These are phyloP conservation scores for Multifurca ochricompacta DNA, from an alignment of 768 basidiomycete species.

Conservation along the genomic window DNA sequence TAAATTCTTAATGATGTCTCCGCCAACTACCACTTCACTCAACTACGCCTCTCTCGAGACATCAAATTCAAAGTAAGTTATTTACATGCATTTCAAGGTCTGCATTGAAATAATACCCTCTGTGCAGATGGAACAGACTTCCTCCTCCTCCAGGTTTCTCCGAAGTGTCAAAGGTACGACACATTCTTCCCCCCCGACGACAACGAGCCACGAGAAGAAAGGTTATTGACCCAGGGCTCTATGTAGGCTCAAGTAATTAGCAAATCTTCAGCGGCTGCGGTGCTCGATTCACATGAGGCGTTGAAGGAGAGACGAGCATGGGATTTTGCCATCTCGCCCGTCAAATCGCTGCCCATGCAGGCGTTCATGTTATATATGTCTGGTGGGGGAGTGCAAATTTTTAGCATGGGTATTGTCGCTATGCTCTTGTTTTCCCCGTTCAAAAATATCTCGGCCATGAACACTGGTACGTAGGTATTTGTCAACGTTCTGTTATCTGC, in stretches of 20 bases:
- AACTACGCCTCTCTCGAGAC: conserved; percentile 10
- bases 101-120: background rate
- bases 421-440: conserved; percentile 86
- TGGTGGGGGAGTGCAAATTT: conserved; percentile 90
- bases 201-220: background rate
- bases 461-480: conserved; percentile 48
- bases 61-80: conserved; percentile 6
- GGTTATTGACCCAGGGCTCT: background rate
- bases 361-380: conserved; percentile 99
- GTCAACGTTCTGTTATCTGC: background rate
- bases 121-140: conserved; percentile 4
- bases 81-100: too few species aligned
- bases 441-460: conserved; percentile 73
- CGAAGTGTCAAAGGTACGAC: conserved; percentile 8
- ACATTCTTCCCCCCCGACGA: background rate
- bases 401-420: conserved; percentile 93
- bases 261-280: conserved; percentile 30
- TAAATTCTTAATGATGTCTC: conserved; percentile 1
- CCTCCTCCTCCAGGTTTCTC: conserved; percentile 13
- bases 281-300: conserved; percentile 48
- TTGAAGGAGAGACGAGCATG: conserved; percentile 78
- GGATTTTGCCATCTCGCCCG: conserved; percentile 77
- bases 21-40: background rate
- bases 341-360: conserved; percentile 92
- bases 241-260: conserved; percentile 36